phyloP scores from a whole-genome alignment of 768 basidiomycete genomes.

The Candolleomyces aberdarensis region DNA sequence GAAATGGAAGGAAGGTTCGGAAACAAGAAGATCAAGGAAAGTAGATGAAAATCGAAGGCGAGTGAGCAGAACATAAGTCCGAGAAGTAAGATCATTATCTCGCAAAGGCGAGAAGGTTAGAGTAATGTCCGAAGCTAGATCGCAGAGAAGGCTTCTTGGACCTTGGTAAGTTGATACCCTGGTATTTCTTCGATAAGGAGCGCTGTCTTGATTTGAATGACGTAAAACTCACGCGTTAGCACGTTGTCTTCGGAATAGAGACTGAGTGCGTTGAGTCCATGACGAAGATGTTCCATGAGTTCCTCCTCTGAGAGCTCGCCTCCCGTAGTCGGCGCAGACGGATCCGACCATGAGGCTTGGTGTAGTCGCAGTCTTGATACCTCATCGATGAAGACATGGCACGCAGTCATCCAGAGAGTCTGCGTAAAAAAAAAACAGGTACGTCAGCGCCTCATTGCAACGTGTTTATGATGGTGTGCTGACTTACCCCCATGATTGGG shows the following conservation, averaged over 20 bases:
- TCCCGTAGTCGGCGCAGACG: constrained; percentile 15
- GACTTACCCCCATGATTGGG: constrained; percentile 52
- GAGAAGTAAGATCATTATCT: constrained; percentile 1
- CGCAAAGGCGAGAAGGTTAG: too few relatives aligned
- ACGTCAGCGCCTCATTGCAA: constrained; percentile 6
- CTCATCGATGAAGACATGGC: constrained; percentile 45
- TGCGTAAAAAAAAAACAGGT: constrained; percentile 16
- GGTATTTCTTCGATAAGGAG: constrained; percentile 8
- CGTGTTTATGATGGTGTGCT: constrained; percentile 6
- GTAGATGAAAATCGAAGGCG: constrained; percentile 2
- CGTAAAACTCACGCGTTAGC: constrained; percentile 40
- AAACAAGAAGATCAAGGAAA: constrained; percentile 6
- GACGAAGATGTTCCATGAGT: constrained; percentile 36
- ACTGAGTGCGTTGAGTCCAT: constrained; percentile 38
- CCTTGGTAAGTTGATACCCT: constrained; percentile 46
- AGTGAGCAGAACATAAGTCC: constrained; percentile 6
- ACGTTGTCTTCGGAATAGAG: constrained; percentile 43
- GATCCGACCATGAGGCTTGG: constrained; percentile 27
- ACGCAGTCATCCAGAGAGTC: constrained; percentile 47
- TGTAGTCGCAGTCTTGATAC: constrained; percentile 39
- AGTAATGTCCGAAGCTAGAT: constrained; percentile 19
- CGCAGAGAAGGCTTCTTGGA: constrained; percentile 42
- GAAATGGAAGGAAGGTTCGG: not conserved
- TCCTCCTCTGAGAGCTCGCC: constrained; percentile 35
- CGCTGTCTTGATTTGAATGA: not conserved